Evolutionary conservation across 2,329 filamentous ascomycete species (phyloP).

Genomic region (Thermomyces lanuginosus): DNA sequence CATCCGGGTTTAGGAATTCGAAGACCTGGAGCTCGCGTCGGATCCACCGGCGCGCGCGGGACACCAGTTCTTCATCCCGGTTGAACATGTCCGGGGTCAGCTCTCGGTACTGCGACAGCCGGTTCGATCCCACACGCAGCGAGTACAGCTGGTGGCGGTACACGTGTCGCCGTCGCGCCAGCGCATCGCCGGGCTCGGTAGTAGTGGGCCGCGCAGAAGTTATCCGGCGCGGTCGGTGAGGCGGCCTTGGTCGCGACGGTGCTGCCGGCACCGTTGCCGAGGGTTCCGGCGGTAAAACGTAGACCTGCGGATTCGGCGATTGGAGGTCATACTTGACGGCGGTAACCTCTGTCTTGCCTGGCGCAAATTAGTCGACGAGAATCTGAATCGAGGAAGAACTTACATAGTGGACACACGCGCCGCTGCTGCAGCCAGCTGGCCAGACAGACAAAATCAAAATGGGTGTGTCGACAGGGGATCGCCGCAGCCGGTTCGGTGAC

Average conservation of each 20-base stretch:
- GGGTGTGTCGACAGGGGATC: constrained; percentile 59
- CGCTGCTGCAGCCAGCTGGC: constrained; percentile 63
- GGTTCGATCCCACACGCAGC: constrained; percentile 67
- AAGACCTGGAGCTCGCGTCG: constrained; percentile 75
- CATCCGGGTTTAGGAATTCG: constrained; percentile 43
- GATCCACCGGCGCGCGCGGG: constrained; percentile 64
- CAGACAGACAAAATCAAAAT: constrained; percentile 76
- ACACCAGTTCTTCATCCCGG: constrained; percentile 49
- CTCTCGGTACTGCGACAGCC: constrained; percentile 57
- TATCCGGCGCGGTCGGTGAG: neutral
- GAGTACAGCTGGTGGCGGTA: constrained; percentile 61
- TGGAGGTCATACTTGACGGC: constrained; percentile 52
- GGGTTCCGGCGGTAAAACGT: constrained; percentile 31
- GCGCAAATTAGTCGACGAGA: constrained; percentile 1
- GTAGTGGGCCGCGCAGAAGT: constrained; percentile 6
- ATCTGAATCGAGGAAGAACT: constrained; percentile 6
- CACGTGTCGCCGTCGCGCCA: constrained; percentile 51
- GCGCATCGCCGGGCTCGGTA: constrained; percentile 19
- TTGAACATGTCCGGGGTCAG: constrained; percentile 52
- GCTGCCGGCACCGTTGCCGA: constrained; percentile 7
- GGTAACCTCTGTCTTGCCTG: constrained; percentile 36
- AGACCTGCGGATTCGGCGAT: constrained; percentile 39
- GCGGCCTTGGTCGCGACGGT: neutral
- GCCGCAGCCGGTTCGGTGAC: constrained; percentile 57
- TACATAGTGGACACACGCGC: constrained; percentile 66